These are phyloP conservation scores for Deuterostichococcus epilithicus DNA, from an alignment of 139 green algal species.

Conservation along the genomic window DNA sequence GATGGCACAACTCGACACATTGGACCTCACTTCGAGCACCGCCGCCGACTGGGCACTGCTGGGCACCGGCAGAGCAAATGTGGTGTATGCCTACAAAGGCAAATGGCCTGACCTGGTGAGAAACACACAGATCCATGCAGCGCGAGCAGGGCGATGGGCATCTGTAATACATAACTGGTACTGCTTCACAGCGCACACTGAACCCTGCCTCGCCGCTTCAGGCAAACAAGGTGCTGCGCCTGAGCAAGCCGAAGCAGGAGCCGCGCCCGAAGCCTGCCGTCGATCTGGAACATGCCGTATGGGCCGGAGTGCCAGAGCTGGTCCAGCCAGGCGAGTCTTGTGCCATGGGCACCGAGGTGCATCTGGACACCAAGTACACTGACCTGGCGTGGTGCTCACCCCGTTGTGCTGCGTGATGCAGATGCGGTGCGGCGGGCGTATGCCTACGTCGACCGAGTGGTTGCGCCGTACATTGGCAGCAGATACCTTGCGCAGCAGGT, in stretches of 20 bases:
- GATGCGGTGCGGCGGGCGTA: neutral
- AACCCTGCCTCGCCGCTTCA: too few species aligned
- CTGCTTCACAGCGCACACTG: too few species aligned
- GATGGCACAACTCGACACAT: neutral
- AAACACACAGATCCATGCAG: too few species aligned
- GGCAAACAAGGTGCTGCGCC: slow-evolving; percentile 21
- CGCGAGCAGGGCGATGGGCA: too few species aligned
- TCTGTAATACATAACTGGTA: too few species aligned
- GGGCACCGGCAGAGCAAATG: neutral
- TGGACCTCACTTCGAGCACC: neutral
- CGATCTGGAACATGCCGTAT: slow-evolving; percentile 19
- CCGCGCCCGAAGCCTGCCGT: neutral
- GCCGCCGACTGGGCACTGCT: neutral
- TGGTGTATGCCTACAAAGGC: slow-evolving; percentile 23
- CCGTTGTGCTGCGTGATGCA: neutral
- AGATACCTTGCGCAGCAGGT: neutral
- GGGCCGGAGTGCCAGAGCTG: neutral
- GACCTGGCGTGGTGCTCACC: neutral
- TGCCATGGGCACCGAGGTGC: too few species aligned
- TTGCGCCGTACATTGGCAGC: neutral
- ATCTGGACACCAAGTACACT: too few species aligned
- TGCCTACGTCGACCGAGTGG: neutral
- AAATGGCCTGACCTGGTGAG: slow-evolving; percentile 19
- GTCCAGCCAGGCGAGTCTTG: neutral
- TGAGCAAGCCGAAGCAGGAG: slow-evolving; percentile 14